Conservation (phyloP, 106 monocot genomes). For the Alisma plantagoaquatica region DNA sequence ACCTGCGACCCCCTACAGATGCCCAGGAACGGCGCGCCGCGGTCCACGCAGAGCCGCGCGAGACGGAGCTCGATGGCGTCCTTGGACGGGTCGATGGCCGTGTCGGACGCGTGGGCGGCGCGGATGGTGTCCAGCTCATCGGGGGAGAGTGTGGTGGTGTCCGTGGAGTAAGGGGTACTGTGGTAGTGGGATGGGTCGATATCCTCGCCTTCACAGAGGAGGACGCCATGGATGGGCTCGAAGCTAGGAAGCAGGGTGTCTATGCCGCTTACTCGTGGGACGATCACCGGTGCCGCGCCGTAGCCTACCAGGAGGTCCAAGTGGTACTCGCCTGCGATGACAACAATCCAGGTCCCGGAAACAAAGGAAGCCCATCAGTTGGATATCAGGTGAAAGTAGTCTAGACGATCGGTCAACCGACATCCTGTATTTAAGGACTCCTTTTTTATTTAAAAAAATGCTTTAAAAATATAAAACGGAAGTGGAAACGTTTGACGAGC, state of each 20-base stretch:
- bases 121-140: conserved; percentile 52
- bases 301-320: conserved; percentile 73
- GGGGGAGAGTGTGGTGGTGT: conserved; percentile 24
- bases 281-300: conserved; percentile 84
- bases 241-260: conserved; percentile 71
- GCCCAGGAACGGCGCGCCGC: conserved; percentile 78
- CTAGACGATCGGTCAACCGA: no score
- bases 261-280: conserved; percentile 72
- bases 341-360: no score
- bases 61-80: conserved; percentile 87
- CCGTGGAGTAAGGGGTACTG: conserved; percentile 34
- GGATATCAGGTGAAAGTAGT: no score
- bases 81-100: conserved; percentile 61
- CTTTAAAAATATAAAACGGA: no score
- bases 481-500: no score
- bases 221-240: conserved; percentile 80
- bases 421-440: no score
- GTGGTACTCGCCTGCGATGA: conserved; percentile 80
- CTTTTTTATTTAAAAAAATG: no score
- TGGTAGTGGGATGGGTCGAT: conserved; percentile 68
- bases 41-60: conserved; percentile 65
- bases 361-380: no score
- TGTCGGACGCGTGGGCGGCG: conserved; percentile 59
- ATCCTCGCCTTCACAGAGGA: conserved; percentile 90
- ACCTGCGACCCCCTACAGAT: conserved; percentile 90